Conservation (phyloP, 1,139 yeast species). For the Scheffersomyces segobiensis region DNA sequence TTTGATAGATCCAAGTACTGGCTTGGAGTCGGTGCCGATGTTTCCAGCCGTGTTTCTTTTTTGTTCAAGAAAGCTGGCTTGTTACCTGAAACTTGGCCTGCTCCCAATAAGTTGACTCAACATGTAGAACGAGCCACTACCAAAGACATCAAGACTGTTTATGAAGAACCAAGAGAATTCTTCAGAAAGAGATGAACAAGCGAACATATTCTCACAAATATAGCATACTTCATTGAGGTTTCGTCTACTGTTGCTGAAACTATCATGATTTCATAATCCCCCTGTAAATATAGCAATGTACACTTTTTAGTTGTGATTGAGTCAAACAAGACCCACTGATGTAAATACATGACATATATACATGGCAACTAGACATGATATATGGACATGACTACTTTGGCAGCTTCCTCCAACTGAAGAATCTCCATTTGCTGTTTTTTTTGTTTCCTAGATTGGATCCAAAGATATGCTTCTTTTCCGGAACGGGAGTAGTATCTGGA, state of each 20-base stretch:
- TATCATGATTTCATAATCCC: background rate
- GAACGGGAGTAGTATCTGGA: background rate
- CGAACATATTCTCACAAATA: background rate
- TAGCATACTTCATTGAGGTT: background rate
- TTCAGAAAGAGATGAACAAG: constrained; percentile 31
- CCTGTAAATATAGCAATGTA: background rate
- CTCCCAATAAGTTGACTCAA: constrained; percentile 38
- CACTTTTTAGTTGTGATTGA: background rate
- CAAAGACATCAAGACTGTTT: constrained; percentile 24
- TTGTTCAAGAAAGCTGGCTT: constrained; percentile 79
- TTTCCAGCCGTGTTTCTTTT: constrained; percentile 77
- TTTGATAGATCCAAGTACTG: constrained; percentile 93
- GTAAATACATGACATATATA: background rate
- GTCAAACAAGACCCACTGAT: background rate
- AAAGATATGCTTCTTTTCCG: background rate
- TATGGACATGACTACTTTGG: background rate
- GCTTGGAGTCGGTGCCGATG: constrained; percentile 99
- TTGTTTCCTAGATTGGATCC: background rate
- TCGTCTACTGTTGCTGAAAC: background rate
- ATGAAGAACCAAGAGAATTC: constrained; percentile 36
- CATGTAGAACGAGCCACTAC: constrained; percentile 31
- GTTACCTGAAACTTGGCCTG: constrained; percentile 74
- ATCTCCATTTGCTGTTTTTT: background rate
- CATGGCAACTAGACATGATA: background rate
- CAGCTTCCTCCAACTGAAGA: background rate